A percentile compares a stretch with the other conserved stretches of the same genome.
Conservation (phyloP, 2,329 filamentous ascomycete species). For the Bipolaris sorokiniana region DNA sequence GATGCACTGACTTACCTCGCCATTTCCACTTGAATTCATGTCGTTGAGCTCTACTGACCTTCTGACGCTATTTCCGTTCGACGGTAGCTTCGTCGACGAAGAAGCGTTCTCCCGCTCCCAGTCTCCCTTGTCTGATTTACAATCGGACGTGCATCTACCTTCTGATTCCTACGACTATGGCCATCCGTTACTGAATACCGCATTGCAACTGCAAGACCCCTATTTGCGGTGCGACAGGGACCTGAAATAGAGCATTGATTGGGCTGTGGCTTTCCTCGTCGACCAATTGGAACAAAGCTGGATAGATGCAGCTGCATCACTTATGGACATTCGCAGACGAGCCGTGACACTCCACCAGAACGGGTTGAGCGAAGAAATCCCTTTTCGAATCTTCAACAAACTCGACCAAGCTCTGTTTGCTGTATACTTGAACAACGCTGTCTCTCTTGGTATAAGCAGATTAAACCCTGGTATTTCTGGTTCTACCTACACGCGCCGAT, state of each 20-base stretch:
- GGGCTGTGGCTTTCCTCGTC: slow-evolving; percentile 51
- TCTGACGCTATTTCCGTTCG: slow-evolving; percentile 15
- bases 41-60: slow-evolving; percentile 13
- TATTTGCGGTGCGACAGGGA: slow-evolving; percentile 28
- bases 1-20: not conserved
- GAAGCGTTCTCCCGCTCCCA: slow-evolving; percentile 2
- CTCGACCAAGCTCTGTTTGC: slow-evolving; percentile 49
- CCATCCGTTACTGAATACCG: slow-evolving; percentile 8
- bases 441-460: slow-evolving; percentile 42
- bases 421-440: slow-evolving; percentile 46
- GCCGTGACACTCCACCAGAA: slow-evolving; percentile 24
- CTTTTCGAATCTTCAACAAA: slow-evolving; percentile 46
- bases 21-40: slow-evolving; percentile 20
- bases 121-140: slow-evolving; percentile 26
- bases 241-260: slow-evolving; percentile 51
- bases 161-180: slow-evolving; percentile 4
- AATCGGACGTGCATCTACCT: slow-evolving; percentile 21
- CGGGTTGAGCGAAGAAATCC: slow-evolving; percentile 29
- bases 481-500: slow-evolving; percentile 44
- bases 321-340: slow-evolving; percentile 26
- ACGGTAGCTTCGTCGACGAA: slow-evolving; percentile 16
- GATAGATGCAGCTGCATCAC: slow-evolving; percentile 23
- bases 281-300: slow-evolving; percentile 36
- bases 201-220: slow-evolving; percentile 30
- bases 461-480: slow-evolving; percentile 41